Conservation (phyloP, 352 stramenopile genomes). For the Phytophthora parvispora region DNA sequence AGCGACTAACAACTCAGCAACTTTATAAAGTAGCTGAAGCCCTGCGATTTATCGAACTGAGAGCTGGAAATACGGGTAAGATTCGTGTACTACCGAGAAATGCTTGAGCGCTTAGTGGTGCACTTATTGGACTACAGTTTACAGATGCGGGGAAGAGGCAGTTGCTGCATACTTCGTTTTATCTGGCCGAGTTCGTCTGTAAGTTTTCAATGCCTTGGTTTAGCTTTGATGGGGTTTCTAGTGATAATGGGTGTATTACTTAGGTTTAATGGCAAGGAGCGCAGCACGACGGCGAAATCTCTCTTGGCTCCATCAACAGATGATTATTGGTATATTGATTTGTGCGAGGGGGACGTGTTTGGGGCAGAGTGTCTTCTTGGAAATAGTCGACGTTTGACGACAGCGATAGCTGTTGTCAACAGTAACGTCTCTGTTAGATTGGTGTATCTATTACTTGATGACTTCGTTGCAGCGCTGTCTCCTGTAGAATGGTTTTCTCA, state of each 20-base stretch:
- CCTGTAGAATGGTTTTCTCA: slow-evolving; percentile 2
- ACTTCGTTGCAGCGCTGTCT: slow-evolving; percentile 11
- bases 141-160: slow-evolving; percentile 12
- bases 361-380: slow-evolving; percentile 46
- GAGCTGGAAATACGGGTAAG: slow-evolving; percentile 11
- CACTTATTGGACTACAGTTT: slow-evolving; percentile 2
- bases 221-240: background rate
- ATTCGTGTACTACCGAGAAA: background rate
- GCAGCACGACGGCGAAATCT: background rate
- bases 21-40: slow-evolving; percentile 1
- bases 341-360: slow-evolving; percentile 53
- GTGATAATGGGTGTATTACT: background rate
- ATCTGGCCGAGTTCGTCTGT: slow-evolving; percentile 21
- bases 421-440: slow-evolving; percentile 13
- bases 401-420: slow-evolving; percentile 26
- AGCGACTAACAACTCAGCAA: slow-evolving; percentile 12
- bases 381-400: slow-evolving; percentile 14
- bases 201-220: too few relatives aligned
- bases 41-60: slow-evolving; percentile 8
- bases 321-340: slow-evolving; percentile 31
- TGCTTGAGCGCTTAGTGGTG: background rate
- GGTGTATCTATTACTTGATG: slow-evolving; percentile 33
- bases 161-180: slow-evolving; percentile 13
- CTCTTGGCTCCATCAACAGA: background rate
- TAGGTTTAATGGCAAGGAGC: slow-evolving; percentile 9